Evolutionary conservation across 768 basidiomycete genomes (phyloP).

Genomic region (Mycena capillaripes): DNA sequence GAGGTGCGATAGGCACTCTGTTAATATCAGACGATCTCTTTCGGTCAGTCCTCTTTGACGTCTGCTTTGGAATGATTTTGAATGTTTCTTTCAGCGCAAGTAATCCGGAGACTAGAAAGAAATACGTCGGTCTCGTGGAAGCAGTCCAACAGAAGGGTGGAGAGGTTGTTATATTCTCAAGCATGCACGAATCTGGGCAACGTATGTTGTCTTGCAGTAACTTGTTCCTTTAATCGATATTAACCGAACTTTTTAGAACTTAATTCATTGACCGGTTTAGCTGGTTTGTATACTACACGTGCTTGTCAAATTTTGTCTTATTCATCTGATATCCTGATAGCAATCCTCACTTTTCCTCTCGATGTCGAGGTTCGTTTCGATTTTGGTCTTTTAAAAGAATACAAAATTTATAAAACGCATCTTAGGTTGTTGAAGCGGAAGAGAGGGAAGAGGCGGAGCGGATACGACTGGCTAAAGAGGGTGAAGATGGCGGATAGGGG

Average conservation of each 20-base stretch:
- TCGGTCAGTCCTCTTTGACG: conserved; percentile 63
- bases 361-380: conserved; percentile 74
- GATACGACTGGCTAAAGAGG: conserved; percentile 30
- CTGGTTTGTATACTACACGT: too few relatives aligned
- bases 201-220: conserved; percentile 66
- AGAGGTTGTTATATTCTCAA: conserved; percentile 97
- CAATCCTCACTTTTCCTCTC: conserved; percentile 94
- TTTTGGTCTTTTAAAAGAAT: too few relatives aligned
- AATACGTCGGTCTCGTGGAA: conserved; percentile 91
- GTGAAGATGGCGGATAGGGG: conserved; percentile 31
- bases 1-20: conserved; percentile 94
- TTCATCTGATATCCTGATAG: too few relatives aligned
- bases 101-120: conserved; percentile 82
- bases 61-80: background rate
- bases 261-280: conserved; percentile 95
- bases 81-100: conserved; percentile 69
- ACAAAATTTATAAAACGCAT: background rate
- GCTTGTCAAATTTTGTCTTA: too few relatives aligned
- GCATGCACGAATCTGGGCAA: conserved; percentile 99
- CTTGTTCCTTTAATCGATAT: background rate
- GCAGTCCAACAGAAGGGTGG: conserved; percentile 89
- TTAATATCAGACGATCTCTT: conserved; percentile 97
- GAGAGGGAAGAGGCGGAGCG: conserved; percentile 41
- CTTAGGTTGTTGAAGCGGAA: conserved; percentile 76
- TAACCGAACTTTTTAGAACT: conserved; percentile 72